Evolutionary conservation across 1,139 yeast species (phyloP).

Genomic region (Nakaseomyces bracarensis): DNA sequence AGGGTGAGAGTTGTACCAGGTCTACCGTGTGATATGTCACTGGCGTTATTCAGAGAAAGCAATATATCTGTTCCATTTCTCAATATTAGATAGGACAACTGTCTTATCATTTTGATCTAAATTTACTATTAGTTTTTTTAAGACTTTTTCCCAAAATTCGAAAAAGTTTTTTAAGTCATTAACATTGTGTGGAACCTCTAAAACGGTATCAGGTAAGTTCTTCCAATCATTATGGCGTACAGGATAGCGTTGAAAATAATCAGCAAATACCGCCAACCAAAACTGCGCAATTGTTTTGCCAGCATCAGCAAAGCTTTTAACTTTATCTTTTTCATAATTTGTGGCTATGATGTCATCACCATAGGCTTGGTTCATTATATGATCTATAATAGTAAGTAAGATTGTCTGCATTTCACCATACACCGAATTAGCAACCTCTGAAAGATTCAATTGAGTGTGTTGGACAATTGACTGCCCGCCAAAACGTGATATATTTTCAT

Average conservation of each 20-base stretch:
- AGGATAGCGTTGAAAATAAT: conserved; percentile 32
- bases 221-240: conserved; percentile 26
- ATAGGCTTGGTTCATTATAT: conserved; percentile 46
- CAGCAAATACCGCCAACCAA: conserved; percentile 54
- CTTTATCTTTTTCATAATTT: conserved; percentile 37
- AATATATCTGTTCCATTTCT: neutral
- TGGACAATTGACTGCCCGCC: conserved; percentile 7
- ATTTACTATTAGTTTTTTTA: conserved; percentile 36
- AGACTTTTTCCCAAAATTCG: conserved; percentile 44
- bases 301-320: conserved; percentile 39
- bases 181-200: conserved; percentile 30
- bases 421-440: conserved; percentile 15
- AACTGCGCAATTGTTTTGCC: conserved; percentile 39
- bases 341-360: conserved; percentile 50
- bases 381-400: conserved; percentile 42
- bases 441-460: neutral
- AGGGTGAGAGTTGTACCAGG: too few relatives aligned
- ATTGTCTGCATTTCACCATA: conserved; percentile 38
- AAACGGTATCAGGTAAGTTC: conserved; percentile 23
- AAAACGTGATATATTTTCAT: conserved; percentile 36
- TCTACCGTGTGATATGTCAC: too few relatives aligned
- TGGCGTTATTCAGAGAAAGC: neutral
- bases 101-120: conserved; percentile 7
- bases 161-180: conserved; percentile 37
- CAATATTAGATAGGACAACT: neutral